phyloP scores from a whole-genome alignment of 1,284 basidiomycete species.

The Irpex sp. region DNA sequence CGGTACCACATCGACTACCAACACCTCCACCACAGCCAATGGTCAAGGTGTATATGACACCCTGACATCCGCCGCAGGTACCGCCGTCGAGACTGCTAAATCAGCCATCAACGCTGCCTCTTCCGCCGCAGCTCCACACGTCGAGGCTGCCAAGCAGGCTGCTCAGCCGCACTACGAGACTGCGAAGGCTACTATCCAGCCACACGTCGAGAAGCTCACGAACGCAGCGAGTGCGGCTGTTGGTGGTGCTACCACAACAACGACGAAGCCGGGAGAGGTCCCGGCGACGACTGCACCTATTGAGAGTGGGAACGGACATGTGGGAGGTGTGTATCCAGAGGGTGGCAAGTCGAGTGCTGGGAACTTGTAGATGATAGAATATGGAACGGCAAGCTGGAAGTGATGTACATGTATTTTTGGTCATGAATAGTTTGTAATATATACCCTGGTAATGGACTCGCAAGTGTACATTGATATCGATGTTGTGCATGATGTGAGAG shows the following conservation, averaged over 20 bases:
- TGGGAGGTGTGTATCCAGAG: slow-evolving; percentile 33
- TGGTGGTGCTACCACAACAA: background rate
- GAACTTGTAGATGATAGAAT: slow-evolving; percentile 10
- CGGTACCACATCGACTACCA: slow-evolving; percentile 5
- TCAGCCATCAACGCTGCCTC: slow-evolving; percentile 38
- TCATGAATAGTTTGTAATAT: background rate
- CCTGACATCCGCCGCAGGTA: slow-evolving; percentile 28
- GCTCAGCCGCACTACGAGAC: slow-evolving; percentile 26
- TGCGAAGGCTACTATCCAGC: slow-evolving; percentile 25
- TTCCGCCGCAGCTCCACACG: slow-evolving; percentile 25
- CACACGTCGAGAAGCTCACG: slow-evolving; percentile 24
- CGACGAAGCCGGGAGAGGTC: slow-evolving; percentile 28
- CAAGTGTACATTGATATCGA: background rate
- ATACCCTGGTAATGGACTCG: background rate
- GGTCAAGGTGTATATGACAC: slow-evolving; percentile 17
- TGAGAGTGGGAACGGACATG: slow-evolving; percentile 38
- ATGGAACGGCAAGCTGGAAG: background rate
- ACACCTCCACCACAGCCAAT: slow-evolving; percentile 12
- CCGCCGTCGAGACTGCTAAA: slow-evolving; percentile 37
- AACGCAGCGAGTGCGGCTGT: slow-evolving; percentile 12
- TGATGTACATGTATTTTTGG: background rate
- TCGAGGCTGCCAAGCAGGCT: slow-evolving; percentile 24
- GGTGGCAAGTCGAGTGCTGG: slow-evolving; percentile 16
- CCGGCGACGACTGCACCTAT: slow-evolving; percentile 38
- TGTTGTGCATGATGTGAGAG: no score